Conservation (phyloP, 2,329 filamentous ascomycete genomes). For the Monosporascus sp. region DNA sequence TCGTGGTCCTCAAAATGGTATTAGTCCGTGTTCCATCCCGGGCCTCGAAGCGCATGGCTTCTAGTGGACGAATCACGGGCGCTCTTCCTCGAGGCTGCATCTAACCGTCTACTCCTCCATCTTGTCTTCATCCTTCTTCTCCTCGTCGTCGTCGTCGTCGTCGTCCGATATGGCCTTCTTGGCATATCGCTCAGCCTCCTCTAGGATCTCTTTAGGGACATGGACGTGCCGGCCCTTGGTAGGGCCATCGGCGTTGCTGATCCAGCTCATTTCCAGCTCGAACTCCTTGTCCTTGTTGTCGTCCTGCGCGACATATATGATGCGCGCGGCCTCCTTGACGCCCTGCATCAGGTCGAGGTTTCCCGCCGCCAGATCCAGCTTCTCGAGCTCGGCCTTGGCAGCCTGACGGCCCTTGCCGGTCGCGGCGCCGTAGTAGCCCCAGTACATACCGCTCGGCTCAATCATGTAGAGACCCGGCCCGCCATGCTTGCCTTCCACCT, state of each 20-base stretch:
- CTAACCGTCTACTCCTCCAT: conserved; percentile 72
- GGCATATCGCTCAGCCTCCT: conserved; percentile 89
- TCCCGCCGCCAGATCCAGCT: conserved; percentile 78
- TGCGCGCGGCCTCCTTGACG: conserved; percentile 92
- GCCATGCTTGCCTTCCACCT: conserved; percentile 68
- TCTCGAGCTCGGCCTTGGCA: conserved; percentile 97
- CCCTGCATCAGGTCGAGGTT: conserved; percentile 77
- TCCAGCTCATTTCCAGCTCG: conserved; percentile 98
- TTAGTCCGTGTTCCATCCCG: conserved; percentile 17
- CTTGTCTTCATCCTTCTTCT: conserved; percentile 63
- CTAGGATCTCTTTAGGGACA: conserved; percentile 82
- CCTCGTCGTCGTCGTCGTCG: conserved; percentile 73
- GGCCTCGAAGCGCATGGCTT: conserved; percentile 8
- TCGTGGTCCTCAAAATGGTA: conserved; percentile 14
- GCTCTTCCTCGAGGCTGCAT: background rate
- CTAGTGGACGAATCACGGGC: conserved; percentile 9
- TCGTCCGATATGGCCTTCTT: conserved; percentile 86
- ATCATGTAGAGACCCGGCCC: conserved; percentile 98
- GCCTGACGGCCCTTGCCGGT: conserved; percentile 96
- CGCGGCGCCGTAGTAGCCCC: conserved; percentile 97
- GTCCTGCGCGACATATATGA: conserved; percentile 96
- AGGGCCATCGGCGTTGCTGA: conserved; percentile 76
- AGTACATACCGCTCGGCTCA: conserved; percentile 93
- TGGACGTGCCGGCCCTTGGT: conserved; percentile 91
- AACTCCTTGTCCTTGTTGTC: conserved; percentile 99